Evolutionary conservation across 306 rosid species (phyloP).

Genomic region (Gynostemma pentaphyllum): DNA sequence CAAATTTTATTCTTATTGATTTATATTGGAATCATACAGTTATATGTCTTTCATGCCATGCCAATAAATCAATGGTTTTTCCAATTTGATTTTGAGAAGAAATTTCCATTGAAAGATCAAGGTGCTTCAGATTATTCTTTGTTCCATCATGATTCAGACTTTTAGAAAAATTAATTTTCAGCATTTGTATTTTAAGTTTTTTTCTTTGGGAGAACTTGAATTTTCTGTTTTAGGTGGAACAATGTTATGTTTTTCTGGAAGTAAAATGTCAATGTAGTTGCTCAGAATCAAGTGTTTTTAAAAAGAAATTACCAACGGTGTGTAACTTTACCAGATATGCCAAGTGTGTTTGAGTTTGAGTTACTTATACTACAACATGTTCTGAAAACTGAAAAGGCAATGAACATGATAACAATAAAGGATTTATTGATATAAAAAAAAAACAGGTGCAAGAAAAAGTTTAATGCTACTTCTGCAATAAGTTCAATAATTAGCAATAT

Average conservation of each 20-base stretch:
- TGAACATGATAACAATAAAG: neutral
- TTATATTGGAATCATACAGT: neutral
- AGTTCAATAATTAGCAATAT: constrained; percentile 2
- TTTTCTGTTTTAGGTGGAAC: neutral
- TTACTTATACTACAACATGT: neutral
- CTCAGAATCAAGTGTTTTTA: neutral
- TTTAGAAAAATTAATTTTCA: neutral
- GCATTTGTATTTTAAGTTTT: neutral
- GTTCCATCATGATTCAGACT: neutral
- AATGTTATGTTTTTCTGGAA: neutral
- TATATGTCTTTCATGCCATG: neutral
- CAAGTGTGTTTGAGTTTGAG: neutral
- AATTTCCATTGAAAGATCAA: neutral
- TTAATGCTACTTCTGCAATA: neutral
- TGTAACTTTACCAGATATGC: neutral
- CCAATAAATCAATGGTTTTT: neutral
- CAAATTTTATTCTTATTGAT: neutral
- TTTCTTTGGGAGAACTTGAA: neutral
- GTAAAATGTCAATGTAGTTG: neutral
- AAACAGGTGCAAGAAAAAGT: neutral
- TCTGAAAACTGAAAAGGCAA: neutral
- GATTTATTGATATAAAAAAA: neutral
- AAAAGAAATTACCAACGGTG: neutral
- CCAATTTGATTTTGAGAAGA: neutral
- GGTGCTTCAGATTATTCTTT: neutral